Evolutionary conservation across 2,329 filamentous ascomycete species (phyloP).

Genomic region (Penicillium olsonii): DNA sequence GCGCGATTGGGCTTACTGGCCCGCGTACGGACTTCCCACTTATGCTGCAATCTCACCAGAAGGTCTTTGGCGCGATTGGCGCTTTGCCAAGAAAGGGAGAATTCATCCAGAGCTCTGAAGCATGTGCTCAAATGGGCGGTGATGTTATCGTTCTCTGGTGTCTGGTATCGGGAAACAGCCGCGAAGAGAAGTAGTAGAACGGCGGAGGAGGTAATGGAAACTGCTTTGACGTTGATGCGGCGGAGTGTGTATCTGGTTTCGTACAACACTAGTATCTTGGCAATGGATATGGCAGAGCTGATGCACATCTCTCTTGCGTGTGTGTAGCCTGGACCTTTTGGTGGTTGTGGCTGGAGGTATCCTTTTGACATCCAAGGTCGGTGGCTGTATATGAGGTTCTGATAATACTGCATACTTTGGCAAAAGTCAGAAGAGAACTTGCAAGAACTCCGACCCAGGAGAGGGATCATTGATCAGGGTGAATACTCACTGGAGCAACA

Average conservation of each 20-base stretch:
- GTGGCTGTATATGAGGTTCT: constrained; percentile 37
- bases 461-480: neutral
- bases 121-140: constrained; percentile 10
- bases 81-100: constrained; percentile 17
- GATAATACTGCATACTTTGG: constrained; percentile 35
- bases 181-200: constrained; percentile 19
- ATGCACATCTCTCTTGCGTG: constrained; percentile 23
- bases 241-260: constrained; percentile 17
- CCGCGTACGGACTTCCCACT: constrained; percentile 14
- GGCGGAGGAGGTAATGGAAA: constrained; percentile 21
- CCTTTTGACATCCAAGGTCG: constrained; percentile 39
- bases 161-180: constrained; percentile 8
- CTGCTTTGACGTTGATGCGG: constrained; percentile 16
- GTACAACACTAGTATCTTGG: constrained; percentile 15
- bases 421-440: neutral
- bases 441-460: neutral
- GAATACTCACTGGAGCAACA: constrained; percentile 30
- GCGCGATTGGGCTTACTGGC: neutral
- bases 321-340: constrained; percentile 15
- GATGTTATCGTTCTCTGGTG: constrained; percentile 5
- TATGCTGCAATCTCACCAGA: constrained; percentile 10
- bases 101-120: constrained; percentile 20
- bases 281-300: constrained; percentile 17
- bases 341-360: constrained; percentile 32
- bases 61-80: constrained; percentile 16